A percentile compares a stretch with the other conserved stretches of the same genome.
Evolutionary conservation across 2,329 filamentous ascomycete species (phyloP).

Genomic region (Venturia pyrina): DNA sequence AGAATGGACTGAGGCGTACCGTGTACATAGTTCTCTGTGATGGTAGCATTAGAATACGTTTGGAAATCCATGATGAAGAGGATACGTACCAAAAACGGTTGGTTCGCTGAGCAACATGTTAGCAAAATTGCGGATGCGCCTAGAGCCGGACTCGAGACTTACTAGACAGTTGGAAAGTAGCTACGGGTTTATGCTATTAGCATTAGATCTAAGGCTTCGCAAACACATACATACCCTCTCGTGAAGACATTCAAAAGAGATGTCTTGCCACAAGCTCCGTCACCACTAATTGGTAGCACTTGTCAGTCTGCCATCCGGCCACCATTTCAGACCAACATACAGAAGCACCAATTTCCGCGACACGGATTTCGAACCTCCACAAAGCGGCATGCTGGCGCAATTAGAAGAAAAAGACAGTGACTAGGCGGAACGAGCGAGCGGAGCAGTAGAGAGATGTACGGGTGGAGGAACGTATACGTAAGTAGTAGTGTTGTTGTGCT

Average conservation of each 20-base stretch:
- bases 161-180: constrained; percentile 96
- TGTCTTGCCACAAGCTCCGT: constrained; percentile 95
- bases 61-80: background rate
- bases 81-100: constrained; percentile 65
- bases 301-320: constrained; percentile 1
- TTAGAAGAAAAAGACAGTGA: background rate
- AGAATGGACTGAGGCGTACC: constrained; percentile 44
- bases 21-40: constrained; percentile 87
- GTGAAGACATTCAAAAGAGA: constrained; percentile 97
- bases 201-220: constrained; percentile 10
- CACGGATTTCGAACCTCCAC: constrained; percentile 55
- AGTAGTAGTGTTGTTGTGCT: background rate
- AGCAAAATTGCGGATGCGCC: constrained; percentile 13
- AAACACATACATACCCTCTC: constrained; percentile 57
- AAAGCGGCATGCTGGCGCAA: constrained; percentile 6
- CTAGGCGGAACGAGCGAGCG: background rate
- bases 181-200: constrained; percentile 33
- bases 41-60: constrained; percentile 18
- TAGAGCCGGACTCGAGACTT: constrained; percentile 26
- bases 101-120: constrained; percentile 53
- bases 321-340: constrained; percentile 43
- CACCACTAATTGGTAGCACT: constrained; percentile 51
- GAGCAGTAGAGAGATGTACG: background rate
- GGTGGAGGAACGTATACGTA: background rate
- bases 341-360: constrained; percentile 94